phyloP scores from a whole-genome alignment of 2,329 filamentous ascomycete species.

The Boeremia lycopersici region DNA sequence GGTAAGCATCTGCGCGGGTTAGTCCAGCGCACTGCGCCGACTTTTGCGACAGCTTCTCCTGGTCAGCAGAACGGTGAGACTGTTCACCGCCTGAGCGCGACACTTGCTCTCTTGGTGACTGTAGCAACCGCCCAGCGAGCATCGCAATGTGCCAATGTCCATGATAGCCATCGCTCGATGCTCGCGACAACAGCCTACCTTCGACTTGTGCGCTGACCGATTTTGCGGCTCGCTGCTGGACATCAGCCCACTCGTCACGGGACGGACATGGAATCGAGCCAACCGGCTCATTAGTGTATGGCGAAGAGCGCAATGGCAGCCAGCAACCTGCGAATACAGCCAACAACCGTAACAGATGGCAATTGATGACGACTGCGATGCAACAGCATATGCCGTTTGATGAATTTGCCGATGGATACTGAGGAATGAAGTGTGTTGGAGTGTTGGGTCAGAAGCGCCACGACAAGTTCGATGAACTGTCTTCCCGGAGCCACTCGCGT shows the following conservation, averaged over 20 bases:
- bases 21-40: conserved; percentile 16
- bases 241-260: conserved; percentile 18
- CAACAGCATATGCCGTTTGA: not conserved
- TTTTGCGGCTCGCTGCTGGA: conserved; percentile 4
- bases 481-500: conserved; percentile 6
- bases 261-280: conserved; percentile 8
- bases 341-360: conserved; percentile 1
- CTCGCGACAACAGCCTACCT: not conserved
- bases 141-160: not conserved
- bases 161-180: not conserved
- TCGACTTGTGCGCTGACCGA: not conserved
- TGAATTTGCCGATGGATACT: conserved; percentile 3
- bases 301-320: conserved; percentile 5
- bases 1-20: conserved; percentile 13
- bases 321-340: not conserved
- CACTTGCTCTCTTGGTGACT: not conserved
- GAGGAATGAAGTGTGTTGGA: conserved; percentile 14
- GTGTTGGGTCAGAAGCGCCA: conserved; percentile 11
- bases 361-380: conserved; percentile 1
- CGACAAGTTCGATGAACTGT: conserved; percentile 14
- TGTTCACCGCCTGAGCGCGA: not conserved
- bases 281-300: conserved; percentile 11
- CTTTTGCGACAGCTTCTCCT: conserved; percentile 2
- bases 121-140: not conserved
- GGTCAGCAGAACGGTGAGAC: conserved; percentile 2